Conservation (phyloP, 108 stramenopile genomes). For the Fragilaria crotonensis region DNA sequence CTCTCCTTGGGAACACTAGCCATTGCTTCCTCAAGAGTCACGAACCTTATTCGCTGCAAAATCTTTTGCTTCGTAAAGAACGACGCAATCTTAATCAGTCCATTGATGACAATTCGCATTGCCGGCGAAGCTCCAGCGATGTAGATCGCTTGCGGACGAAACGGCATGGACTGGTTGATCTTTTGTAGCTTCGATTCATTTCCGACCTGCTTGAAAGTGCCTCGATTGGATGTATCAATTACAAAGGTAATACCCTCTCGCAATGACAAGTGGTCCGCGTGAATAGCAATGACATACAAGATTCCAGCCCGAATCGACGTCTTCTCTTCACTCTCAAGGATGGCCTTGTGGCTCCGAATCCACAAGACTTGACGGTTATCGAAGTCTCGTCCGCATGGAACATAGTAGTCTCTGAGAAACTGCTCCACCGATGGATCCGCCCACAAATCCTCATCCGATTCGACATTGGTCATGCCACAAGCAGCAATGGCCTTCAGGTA, state of each 20-base stretch:
- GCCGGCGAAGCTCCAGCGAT: conserved; percentile 17
- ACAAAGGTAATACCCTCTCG: conserved; percentile 29
- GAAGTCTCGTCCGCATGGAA: conserved; percentile 1
- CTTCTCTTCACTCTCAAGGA: conserved; percentile 7
- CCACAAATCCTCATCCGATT: conserved; percentile 3
- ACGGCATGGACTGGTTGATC: conserved; percentile 20
- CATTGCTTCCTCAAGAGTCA: conserved; percentile 14
- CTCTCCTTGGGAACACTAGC: conserved; percentile 1
- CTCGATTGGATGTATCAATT: conserved; percentile 13
- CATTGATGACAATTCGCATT: conserved; percentile 23
- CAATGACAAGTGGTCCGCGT: conserved; percentile 20
- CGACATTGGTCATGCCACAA: conserved; percentile 6
- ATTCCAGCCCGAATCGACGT: conserved; percentile 11
- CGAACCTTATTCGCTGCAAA: conserved; percentile 26
- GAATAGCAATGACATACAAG: conserved; percentile 18
- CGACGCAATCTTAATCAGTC: conserved; percentile 11
- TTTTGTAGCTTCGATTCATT: conserved; percentile 28
- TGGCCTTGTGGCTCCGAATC: conserved; percentile 13
- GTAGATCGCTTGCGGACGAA: conserved; percentile 24
- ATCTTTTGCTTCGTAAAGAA: conserved; percentile 31
- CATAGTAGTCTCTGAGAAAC: not conserved
- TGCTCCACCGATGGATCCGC: not conserved
- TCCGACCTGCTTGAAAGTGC: not conserved
- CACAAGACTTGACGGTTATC: conserved; percentile 14
- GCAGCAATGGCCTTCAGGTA: conserved; percentile 8